phyloP scores from a whole-genome alignment of 768 basidiomycete genomes.

The Rickenella mellea region DNA sequence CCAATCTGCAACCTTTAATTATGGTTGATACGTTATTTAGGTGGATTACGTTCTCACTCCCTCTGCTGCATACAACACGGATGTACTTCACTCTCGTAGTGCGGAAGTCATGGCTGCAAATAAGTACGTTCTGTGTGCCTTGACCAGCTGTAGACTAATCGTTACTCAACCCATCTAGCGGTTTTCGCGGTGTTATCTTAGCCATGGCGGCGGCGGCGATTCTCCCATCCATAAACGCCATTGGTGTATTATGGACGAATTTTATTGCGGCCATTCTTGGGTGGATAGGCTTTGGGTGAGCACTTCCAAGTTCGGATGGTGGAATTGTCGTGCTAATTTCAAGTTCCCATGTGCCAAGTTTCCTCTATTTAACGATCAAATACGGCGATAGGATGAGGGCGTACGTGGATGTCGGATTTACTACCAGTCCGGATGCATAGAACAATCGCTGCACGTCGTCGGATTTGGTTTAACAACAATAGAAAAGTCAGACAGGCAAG shows the following conservation, averaged over 20 bases:
- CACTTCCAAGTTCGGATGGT: no score
- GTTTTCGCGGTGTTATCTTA: constrained; percentile 35
- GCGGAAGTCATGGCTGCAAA: constrained; percentile 55
- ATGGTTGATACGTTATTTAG: constrained; percentile 21
- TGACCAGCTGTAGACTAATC: not conserved
- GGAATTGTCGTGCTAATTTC: no score
- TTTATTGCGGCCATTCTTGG: constrained; percentile 33
- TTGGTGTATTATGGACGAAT: constrained; percentile 45
- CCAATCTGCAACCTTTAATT: not conserved
- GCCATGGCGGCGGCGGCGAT: constrained; percentile 34
- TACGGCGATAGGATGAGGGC: constrained; percentile 6
- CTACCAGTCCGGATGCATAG: no score
- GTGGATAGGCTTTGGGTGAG: constrained; percentile 46
- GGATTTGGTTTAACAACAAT: no score
- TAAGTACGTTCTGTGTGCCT: constrained; percentile 28
- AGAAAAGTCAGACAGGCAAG: no score
- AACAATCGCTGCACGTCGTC: no score
- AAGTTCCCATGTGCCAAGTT: not conserved
- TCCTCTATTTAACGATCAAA: constrained; percentile 2
- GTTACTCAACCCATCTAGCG: constrained; percentile 21
- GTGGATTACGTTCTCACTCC: constrained; percentile 50
- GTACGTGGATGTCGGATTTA: constrained; percentile 7
- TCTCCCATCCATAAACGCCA: constrained; percentile 42
- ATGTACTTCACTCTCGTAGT: constrained; percentile 49
- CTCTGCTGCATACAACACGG: constrained; percentile 46